Evolutionary conservation across 1,284 basidiomycete genomes (phyloP).

Genomic region (Porogramme epimiltina): DNA sequence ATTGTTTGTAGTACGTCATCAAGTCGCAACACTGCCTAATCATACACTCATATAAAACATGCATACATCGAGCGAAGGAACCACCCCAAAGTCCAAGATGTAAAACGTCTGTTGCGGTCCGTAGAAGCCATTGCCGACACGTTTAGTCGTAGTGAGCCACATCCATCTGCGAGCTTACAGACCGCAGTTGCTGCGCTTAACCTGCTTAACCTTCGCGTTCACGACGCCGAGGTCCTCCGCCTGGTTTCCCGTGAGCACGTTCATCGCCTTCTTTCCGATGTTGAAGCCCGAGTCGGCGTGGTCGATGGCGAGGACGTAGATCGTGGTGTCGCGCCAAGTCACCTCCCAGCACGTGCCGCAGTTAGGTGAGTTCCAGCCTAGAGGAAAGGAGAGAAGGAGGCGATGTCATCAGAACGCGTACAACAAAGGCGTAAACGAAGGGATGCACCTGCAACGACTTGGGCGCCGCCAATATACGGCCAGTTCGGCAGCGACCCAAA

Average conservation of each 20-base stretch:
- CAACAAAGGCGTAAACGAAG: conserved; percentile 33
- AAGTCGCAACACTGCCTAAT: too few species aligned
- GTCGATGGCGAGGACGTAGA: conserved; percentile 46
- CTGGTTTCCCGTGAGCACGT: conserved; percentile 26
- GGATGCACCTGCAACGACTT: conserved; percentile 41
- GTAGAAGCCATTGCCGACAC: too few species aligned
- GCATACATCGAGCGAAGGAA: too few species aligned
- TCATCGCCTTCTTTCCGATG: conserved; percentile 31
- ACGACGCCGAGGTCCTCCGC: conserved; percentile 22
- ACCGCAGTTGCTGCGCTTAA: too few species aligned
- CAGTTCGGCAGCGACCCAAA: conserved; percentile 49
- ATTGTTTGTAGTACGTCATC: too few species aligned
- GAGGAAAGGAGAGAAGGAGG: conserved; percentile 4
- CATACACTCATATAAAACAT: too few species aligned
- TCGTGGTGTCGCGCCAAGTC: conserved; percentile 38
- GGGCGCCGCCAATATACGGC: conserved; percentile 49
- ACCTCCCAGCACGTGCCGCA: conserved; percentile 52
- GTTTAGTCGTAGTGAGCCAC: too few species aligned
- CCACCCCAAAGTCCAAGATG: too few species aligned
- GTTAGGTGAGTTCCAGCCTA: conserved; percentile 41
- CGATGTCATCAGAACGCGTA: conserved; percentile 30
- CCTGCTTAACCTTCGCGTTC: too few species aligned
- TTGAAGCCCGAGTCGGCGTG: conserved; percentile 39
- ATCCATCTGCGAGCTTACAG: too few species aligned
- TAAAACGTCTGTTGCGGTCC: too few species aligned